Conservation (phyloP, 129 eudicot genomes). For the Gnaphalium uliginosum region DNA sequence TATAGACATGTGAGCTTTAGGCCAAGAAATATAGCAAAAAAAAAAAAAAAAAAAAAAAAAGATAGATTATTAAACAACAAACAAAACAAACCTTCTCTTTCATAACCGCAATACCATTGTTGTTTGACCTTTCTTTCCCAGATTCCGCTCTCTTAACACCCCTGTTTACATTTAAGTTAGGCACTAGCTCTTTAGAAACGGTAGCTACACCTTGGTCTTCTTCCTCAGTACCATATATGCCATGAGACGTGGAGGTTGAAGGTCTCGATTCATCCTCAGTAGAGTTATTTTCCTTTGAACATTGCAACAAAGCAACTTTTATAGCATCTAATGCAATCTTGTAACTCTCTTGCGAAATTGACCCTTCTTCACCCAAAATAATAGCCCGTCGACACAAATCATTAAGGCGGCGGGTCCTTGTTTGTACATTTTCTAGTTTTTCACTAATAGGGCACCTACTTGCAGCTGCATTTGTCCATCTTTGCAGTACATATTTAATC, state of each 20-base stretch:
- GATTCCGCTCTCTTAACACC: no score
- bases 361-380: constrained; percentile 94
- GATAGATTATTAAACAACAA: background rate
- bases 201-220: constrained; percentile 31
- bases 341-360: constrained; percentile 80
- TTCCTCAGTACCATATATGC: background rate
- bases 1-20: background rate
- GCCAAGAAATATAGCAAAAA: background rate
- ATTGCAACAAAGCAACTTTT: constrained; percentile 66
- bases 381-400: constrained; percentile 90
- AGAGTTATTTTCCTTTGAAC: constrained; percentile 47
- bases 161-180: constrained; percentile 31
- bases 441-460: constrained; percentile 67
- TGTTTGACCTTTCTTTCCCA: constrained; percentile 45
- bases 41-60: background rate
- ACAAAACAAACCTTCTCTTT: constrained; percentile 66
- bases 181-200: constrained; percentile 31
- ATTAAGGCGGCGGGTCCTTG: constrained; percentile 72
- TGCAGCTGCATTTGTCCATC: constrained; percentile 93
- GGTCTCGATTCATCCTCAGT: constrained; percentile 36
- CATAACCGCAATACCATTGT: constrained; percentile 34
- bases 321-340: constrained; percentile 59
- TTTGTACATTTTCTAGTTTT: constrained; percentile 71
- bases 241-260: background rate
- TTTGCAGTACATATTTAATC: constrained; percentile 66